Percentiles rank a stretch among this genome's conserved stretches.
phyloP scores from a whole-genome alignment of 306 rosid genomes.

The Cercis canadensis region DNA sequence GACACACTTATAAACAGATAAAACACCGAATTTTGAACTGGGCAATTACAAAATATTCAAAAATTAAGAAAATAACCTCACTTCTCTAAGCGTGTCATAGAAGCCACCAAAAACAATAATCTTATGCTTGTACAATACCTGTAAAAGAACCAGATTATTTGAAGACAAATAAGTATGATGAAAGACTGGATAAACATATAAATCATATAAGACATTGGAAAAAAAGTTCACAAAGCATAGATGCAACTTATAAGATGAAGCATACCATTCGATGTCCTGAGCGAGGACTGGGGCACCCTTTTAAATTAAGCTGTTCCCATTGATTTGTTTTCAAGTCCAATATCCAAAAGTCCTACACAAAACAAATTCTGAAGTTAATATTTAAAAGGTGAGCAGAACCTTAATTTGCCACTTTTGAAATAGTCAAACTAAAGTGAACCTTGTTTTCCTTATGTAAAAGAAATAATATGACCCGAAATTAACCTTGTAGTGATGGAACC shows the following conservation, averaged over 20 bases:
- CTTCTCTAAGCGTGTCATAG: conserved; percentile 98
- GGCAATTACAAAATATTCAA: conserved; percentile 24
- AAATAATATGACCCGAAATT: conserved; percentile 12
- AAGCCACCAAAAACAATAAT: conserved; percentile 96
- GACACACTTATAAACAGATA: not conserved
- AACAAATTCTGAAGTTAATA: conserved; percentile 34
- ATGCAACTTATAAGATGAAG: conserved; percentile 21
- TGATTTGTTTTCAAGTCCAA: conserved; percentile 94
- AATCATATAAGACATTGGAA: not conserved
- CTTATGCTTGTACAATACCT: conserved; percentile 98
- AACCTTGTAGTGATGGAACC: conserved; percentile 99
- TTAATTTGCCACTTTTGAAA: not conserved
- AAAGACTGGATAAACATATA: conserved; percentile 11
- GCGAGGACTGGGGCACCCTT: conserved; percentile 96
- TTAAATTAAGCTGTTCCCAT: conserved; percentile 93
- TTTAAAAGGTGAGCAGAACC: conserved; percentile 1
- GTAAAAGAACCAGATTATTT: conserved; percentile 44
- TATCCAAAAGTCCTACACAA: conserved; percentile 89
- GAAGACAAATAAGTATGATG: conserved; percentile 12
- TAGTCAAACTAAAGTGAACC: conserved; percentile 30
- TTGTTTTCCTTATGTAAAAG: conserved; percentile 21
- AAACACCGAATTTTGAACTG: conserved; percentile 8
- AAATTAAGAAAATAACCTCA: conserved; percentile 75
- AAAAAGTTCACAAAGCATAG: not conserved
- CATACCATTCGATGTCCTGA: conserved; percentile 99